Percentiles rank a stretch among this genome's conserved stretches.
Conservation (phyloP, 768 basidiomycete species). For the Pulveroboletus sp. region DNA sequence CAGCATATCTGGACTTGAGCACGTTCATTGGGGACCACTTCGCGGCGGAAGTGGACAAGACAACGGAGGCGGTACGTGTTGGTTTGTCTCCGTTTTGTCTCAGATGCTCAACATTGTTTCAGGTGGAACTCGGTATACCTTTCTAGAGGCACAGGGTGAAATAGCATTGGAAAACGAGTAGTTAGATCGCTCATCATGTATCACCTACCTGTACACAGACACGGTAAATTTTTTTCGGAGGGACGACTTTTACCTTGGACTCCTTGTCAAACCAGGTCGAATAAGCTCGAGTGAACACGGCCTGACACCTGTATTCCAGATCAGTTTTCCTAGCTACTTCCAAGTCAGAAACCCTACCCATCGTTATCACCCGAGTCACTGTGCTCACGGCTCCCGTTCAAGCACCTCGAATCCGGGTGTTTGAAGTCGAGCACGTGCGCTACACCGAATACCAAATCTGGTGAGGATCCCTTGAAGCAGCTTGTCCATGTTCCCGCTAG, state of each 20-base stretch:
- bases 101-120: slow-evolving; percentile 6
- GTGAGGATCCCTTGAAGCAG: not conserved
- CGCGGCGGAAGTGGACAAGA: slow-evolving; percentile 25
- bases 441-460: slow-evolving; percentile 4
- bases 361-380: not conserved
- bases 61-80: slow-evolving; percentile 25
- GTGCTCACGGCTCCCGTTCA: not conserved
- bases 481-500: slow-evolving; percentile 12
- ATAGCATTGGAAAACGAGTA: slow-evolving; percentile 2
- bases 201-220: slow-evolving; percentile 9
- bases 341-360: too few species aligned
- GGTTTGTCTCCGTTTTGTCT: slow-evolving; percentile 4
- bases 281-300: too few species aligned
- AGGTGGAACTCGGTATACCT: slow-evolving; percentile 31
- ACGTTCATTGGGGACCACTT: slow-evolving; percentile 30
- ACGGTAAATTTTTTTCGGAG: not conserved
- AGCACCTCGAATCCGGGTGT: not conserved
- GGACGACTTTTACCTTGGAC: not conserved
- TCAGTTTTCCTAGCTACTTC: not conserved
- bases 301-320: not conserved
- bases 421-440: not conserved
- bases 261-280: not conserved
- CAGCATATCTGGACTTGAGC: slow-evolving; percentile 30
- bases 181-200: slow-evolving; percentile 4
- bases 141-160: slow-evolving; percentile 16